A percentile compares a stretch with the other conserved stretches of the same genome.
Evolutionary conservation across 305 asterid species (phyloP).

Genomic region (Caryopteris hybrid): DNA sequence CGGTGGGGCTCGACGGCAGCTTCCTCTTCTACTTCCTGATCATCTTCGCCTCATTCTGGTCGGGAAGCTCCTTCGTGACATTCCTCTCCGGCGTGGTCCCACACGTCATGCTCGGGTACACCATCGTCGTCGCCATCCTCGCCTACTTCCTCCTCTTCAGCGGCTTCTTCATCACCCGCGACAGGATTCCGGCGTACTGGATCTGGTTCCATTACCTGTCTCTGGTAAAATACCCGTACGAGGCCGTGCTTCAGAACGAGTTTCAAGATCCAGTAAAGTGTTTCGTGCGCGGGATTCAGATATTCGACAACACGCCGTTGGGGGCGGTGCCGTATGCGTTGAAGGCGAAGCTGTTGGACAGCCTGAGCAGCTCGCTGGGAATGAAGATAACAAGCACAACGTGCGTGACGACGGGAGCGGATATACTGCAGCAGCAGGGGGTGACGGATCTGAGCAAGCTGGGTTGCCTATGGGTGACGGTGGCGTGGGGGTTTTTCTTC

Average conservation of each 20-base stretch:
- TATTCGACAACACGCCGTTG: constrained; percentile 39
- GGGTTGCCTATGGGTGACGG: constrained; percentile 49
- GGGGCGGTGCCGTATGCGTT: constrained; percentile 34
- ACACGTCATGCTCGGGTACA: constrained; percentile 79
- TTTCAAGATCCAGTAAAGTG: constrained; percentile 50
- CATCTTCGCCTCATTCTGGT: constrained; percentile 74
- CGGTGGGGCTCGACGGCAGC: constrained; percentile 73
- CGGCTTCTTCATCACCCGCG: constrained; percentile 75
- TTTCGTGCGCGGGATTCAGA: constrained; percentile 49
- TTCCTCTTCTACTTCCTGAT: constrained; percentile 61
- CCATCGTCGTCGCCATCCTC: constrained; percentile 61
- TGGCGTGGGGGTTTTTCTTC: constrained; percentile 57
- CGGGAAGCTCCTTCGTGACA: constrained; percentile 76
- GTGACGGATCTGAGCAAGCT: constrained; percentile 46
- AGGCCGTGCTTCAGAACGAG: constrained; percentile 63
- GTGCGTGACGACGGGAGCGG: constrained; percentile 50
- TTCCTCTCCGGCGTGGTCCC: constrained; percentile 80
- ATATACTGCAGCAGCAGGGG: constrained; percentile 56
- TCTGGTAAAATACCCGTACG: constrained; percentile 64
- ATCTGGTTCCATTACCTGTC: constrained; percentile 85
- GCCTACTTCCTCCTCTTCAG: constrained; percentile 75
- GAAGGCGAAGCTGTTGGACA: constrained; percentile 39
- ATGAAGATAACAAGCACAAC: constrained; percentile 44
- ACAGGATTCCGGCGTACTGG: constrained; percentile 76
- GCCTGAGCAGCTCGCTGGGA: constrained; percentile 42